phyloP scores from a whole-genome alignment of 2,329 filamentous ascomycete genomes.

The Venturia nashicola region DNA sequence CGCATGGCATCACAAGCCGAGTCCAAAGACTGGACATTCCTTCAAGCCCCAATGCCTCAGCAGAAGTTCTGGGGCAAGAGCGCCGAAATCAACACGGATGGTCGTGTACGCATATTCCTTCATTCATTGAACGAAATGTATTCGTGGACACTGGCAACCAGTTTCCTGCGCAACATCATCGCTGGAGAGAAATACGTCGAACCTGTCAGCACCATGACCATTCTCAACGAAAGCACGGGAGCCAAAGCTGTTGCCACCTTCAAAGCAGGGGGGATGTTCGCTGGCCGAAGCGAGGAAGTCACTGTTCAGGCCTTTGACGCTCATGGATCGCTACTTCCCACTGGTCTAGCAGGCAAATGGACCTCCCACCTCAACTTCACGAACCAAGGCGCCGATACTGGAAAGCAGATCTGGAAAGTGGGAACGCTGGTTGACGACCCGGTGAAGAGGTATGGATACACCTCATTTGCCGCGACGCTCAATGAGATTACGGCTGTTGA shows the following conservation, averaged over 20 bases:
- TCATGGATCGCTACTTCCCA: constrained; percentile 51
- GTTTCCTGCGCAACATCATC: constrained; percentile 89
- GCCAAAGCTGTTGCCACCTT: constrained; percentile 81
- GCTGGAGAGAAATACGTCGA: constrained; percentile 98
- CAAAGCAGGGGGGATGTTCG: constrained; percentile 93
- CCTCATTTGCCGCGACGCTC: constrained; percentile 69
- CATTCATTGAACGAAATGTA: constrained; percentile 62
- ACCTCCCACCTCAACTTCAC: constrained; percentile 59
- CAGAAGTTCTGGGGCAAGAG: constrained; percentile 99
- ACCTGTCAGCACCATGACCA: constrained; percentile 79
- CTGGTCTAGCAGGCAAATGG: constrained; percentile 73
- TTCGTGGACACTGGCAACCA: constrained; percentile 78
- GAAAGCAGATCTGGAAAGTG: constrained; percentile 59
- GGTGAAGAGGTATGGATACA: constrained; percentile 73
- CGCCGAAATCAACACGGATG: constrained; percentile 86
- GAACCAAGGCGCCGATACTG: constrained; percentile 46
- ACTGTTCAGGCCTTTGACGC: constrained; percentile 59
- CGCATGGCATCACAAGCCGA: constrained; percentile 91
- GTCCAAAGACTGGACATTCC: constrained; percentile 69
- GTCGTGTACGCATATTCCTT: constrained; percentile 66
- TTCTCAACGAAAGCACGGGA: constrained; percentile 73
- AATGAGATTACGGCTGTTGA: constrained; percentile 84
- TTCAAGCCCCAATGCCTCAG: constrained; percentile 75
- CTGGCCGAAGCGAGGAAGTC: constrained; percentile 84
- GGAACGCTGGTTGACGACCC: constrained; percentile 70